Evolutionary conservation across 495 filamentous ascomycete species (phyloP), one percentile per base, ranked within the genome.

Genomic region (Penicillium mononematosum): DNA sequence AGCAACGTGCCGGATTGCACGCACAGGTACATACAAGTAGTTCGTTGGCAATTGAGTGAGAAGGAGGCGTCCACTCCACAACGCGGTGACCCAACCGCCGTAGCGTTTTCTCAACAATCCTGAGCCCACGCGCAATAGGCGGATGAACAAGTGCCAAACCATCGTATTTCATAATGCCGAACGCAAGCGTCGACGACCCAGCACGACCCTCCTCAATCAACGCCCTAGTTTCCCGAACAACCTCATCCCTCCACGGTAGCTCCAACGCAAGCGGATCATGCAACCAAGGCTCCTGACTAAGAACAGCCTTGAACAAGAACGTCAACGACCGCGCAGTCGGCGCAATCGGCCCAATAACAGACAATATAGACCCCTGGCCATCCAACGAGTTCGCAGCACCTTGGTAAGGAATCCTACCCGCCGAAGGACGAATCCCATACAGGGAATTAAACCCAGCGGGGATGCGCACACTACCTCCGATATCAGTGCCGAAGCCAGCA

Each of bases 391-490:
- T 78, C 4, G 75, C 73, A 34, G 69, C 68, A 7, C 71, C 72
- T 50, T 75, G 58, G 27, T 78, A 81, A 0, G 81, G 77, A 4
- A 80, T 68, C 16, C 79, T 59, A 2, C 76, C 78, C 3, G 64
- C 27, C 0, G 81, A 80, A 10, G 80, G 78, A 20, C 74, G 66
- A 16, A 83, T 43, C 0, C 85, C 85, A 71, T 81, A 89, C 1
- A 86, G 60, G 4, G 77, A 81, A 63, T 85, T 85, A 57, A 88
- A 88, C 2, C 78, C 80, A 25, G 84, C 78, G 2, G 88, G 88
- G 50, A 89, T 83, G 0, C 88, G 75, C 19, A 91, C 80, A 57
- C 77, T 85, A 8, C 89, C 89, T 0, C 87, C 89, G 49, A 92
- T 85, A 71, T 92, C 88, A 14, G 87, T 90, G 0, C 85, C 84